phyloP scores from a whole-genome alignment of 2,329 filamentous ascomycete genomes.

The Arthroderma sp. region DNA sequence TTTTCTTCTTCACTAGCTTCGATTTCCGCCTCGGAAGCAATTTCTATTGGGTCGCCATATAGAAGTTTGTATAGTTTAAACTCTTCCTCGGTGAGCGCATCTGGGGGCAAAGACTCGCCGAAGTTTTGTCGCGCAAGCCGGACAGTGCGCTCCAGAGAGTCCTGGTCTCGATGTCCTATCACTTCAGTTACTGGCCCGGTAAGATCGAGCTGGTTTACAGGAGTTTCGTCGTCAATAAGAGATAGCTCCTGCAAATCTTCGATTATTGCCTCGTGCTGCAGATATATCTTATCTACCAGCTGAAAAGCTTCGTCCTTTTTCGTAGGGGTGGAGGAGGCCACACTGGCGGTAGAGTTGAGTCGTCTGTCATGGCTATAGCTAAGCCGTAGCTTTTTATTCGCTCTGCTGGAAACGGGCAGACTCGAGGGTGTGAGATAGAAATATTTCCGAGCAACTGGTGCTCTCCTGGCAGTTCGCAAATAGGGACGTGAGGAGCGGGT shows the following conservation, averaged over 20 bases:
- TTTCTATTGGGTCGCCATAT: slow-evolving; percentile 54
- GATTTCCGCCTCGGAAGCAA: slow-evolving; percentile 23
- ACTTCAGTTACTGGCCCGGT: slow-evolving; percentile 18
- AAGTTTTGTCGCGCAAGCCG: slow-evolving; percentile 61
- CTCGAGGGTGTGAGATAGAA: slow-evolving; percentile 4
- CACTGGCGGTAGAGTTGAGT: slow-evolving; percentile 1
- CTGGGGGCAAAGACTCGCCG: slow-evolving; percentile 61
- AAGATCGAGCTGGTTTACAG: slow-evolving; percentile 16
- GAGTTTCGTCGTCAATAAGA: slow-evolving; percentile 16
- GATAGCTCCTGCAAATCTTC: slow-evolving; percentile 24
- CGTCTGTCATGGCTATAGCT: slow-evolving; percentile 3
- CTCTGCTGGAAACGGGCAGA: background rate
- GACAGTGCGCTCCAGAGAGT: slow-evolving; percentile 35
- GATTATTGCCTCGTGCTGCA: slow-evolving; percentile 23
- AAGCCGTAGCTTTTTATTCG: background rate
- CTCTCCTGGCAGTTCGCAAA: slow-evolving; percentile 11
- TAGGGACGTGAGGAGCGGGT: slow-evolving; percentile 9
- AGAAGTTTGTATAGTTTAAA: slow-evolving; percentile 63
- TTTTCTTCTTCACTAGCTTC: slow-evolving; percentile 15
- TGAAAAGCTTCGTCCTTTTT: slow-evolving; percentile 21
- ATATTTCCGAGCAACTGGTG: background rate
- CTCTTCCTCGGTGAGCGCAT: slow-evolving; percentile 56
- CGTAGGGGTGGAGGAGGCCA: background rate
- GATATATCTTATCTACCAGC: slow-evolving; percentile 26
- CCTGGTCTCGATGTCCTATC: slow-evolving; percentile 20